Evolutionary conservation across 306 rosid genomes (phyloP), one percentile per base, ranked within the genome.

Genomic region (Trichosanthes truncata): DNA sequence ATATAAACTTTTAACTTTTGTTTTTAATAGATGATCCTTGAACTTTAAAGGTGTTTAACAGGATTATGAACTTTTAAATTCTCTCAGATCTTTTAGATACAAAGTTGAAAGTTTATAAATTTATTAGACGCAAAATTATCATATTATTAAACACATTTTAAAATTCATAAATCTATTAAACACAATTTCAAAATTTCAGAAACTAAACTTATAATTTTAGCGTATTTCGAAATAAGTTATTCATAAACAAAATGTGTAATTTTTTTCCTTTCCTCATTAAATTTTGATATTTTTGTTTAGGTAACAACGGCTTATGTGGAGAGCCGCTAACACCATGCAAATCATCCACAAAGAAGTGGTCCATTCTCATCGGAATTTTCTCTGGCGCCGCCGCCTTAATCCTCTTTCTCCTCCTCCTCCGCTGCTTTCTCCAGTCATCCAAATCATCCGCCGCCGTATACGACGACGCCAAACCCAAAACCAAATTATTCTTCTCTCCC

Each of bases 281-380:
- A 72, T 74, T 81, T 63, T 56, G 11, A 66, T 76, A 80, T 55
- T 78, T 78, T 80, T 86, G 26, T 33, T 0, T 8, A 94, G 99
- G 94, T 10, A 90, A 93, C 84, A 13, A 36, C 17, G 94, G 61
- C 25, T 74, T 95, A 45, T 95, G 98, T 53, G 98, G 96, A 82
- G 79, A 41, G 72, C 96, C 97, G 63, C 81, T 95, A 38, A 61
- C 10, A 9, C 87, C 81, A 15, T 92, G 98, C 90, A 81, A 45
- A 45, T 25, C 56, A 51, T 15, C 87, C 74, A 33, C 74, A 55
- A 86, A 74, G 74, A 86, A 90, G 33, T 57, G 15, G 46, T 17
- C 29, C 65, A 60, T 75, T 4, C 77, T 85, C 53, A 17, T 87
- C 51, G 81, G 53, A 25, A 78, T 72, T 33, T 33, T 85, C 59